phyloP scores from a whole-genome alignment of 306 rosid species.

The Acacia confusa region DNA sequence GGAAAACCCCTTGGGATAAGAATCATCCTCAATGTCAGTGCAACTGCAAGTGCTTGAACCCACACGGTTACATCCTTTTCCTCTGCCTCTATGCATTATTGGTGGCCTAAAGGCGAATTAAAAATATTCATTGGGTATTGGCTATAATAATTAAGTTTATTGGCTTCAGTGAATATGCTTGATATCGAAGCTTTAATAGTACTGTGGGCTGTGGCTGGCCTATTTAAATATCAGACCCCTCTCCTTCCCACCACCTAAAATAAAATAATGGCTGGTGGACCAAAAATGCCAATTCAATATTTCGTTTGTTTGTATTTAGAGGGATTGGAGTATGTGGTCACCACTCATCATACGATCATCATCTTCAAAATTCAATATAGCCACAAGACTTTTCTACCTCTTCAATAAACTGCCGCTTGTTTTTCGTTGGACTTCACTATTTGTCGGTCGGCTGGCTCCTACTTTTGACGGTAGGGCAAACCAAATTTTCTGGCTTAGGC shows the following conservation, averaged over 20 bases:
- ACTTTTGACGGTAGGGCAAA: neutral
- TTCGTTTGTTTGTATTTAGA: neutral
- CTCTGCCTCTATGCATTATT: neutral
- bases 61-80: neutral
- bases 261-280: constrained; percentile 15
- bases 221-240: neutral
- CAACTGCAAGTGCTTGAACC: constrained; percentile 26
- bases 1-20: constrained; percentile 35
- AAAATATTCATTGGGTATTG: neutral
- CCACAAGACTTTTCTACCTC: neutral
- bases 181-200: neutral
- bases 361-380: neutral
- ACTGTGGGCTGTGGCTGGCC: too few species aligned
- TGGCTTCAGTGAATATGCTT: neutral
- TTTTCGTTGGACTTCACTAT: neutral
- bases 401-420: neutral
- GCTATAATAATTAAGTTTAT: neutral
- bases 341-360: neutral
- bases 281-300: neutral
- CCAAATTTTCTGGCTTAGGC: neutral
- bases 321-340: neutral
- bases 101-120: neutral
- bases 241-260: neutral
- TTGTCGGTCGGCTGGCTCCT: constrained; percentile 12
- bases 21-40: constrained; percentile 44